These are phyloP conservation scores for Neurospora sp. DNA, from an alignment of 495 filamentous ascomycete species.

Conservation along the genomic window DNA sequence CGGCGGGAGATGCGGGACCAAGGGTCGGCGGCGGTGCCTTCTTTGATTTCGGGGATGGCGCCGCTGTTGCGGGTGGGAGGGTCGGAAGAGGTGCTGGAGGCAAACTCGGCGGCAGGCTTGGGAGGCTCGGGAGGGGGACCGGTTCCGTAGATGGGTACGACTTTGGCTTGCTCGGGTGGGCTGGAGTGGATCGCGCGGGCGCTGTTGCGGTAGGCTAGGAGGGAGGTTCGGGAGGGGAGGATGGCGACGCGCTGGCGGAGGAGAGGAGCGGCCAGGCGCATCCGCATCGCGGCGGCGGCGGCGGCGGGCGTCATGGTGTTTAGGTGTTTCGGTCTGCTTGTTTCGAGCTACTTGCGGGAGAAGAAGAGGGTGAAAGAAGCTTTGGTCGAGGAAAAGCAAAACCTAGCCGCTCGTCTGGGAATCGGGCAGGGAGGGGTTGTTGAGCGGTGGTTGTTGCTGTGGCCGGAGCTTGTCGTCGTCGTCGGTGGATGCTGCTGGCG, in stretches of 20 bases:
- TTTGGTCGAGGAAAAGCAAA: not conserved
- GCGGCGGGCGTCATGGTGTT: not conserved
- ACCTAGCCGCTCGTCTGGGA: not conserved
- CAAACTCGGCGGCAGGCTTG: conserved; percentile 39
- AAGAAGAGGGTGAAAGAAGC: not conserved
- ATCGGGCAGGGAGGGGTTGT: not conserved
- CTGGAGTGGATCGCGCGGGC: conserved; percentile 31
- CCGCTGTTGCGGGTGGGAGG: not conserved
- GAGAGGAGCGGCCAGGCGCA: conserved; percentile 5
- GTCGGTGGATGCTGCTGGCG: not conserved
- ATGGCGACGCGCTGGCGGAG: not conserved
- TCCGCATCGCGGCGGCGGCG: conserved; percentile 5
- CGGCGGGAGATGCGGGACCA: conserved; percentile 40
- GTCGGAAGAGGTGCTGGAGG: conserved; percentile 15
- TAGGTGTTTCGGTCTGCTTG: not conserved
- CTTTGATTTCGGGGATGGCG: not conserved
- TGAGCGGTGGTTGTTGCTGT: not conserved
- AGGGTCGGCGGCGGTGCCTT: conserved; percentile 19
- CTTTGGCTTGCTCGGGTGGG: conserved; percentile 32
- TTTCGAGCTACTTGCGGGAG: not conserved
- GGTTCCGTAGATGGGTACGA: conserved; percentile 60
- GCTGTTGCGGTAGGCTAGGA: not conserved
- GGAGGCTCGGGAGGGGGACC: conserved; percentile 80
- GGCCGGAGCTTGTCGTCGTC: not conserved
- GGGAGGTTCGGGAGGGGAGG: not conserved